These are phyloP conservation scores for Lasiodiplodia sp. DNA, from an alignment of 2,329 filamentous ascomycete species.

Conservation along the genomic window DNA sequence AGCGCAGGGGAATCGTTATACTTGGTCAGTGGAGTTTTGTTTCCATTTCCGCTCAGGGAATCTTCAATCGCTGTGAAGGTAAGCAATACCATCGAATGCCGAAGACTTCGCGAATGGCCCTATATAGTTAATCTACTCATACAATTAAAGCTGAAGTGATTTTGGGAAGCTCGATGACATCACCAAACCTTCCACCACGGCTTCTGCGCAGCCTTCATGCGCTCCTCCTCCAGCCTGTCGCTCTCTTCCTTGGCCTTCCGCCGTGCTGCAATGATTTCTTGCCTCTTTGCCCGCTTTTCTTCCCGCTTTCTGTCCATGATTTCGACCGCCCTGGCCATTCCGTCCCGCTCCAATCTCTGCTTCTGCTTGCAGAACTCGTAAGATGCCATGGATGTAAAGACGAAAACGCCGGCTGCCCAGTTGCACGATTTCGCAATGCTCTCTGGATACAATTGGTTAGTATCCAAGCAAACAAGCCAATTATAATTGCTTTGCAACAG, in stretches of 20 bases:
- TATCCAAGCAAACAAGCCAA: constrained; percentile 31
- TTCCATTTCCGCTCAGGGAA: background rate
- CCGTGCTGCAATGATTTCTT: constrained; percentile 48
- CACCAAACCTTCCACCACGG: constrained; percentile 37
- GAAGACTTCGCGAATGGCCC: background rate
- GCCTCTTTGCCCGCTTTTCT: constrained; percentile 53
- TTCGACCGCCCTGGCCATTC: constrained; percentile 86
- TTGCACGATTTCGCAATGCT: constrained; percentile 74
- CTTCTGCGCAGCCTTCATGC: constrained; percentile 42
- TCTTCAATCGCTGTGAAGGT: background rate
- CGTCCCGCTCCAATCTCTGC: constrained; percentile 75
- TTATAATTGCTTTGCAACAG: background rate
- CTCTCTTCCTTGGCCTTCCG: constrained; percentile 53
- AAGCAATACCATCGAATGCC: background rate
- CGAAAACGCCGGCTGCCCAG: constrained; percentile 83
- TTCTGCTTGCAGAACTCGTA: constrained; percentile 86
- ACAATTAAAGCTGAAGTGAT: background rate
- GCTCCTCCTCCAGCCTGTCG: constrained; percentile 41
- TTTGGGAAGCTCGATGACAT: background rate
- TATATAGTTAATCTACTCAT: background rate
- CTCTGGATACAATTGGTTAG: constrained; percentile 50
- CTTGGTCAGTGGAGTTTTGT: background rate
- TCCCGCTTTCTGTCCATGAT: constrained; percentile 76
- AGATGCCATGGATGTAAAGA: constrained; percentile 71
- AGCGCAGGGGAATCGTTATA: background rate